A percentile compares a stretch with the other conserved stretches of the same genome.
phyloP scores from a whole-genome alignment of 805 yeast genomes.

The Yarrowia hollandica region DNA sequence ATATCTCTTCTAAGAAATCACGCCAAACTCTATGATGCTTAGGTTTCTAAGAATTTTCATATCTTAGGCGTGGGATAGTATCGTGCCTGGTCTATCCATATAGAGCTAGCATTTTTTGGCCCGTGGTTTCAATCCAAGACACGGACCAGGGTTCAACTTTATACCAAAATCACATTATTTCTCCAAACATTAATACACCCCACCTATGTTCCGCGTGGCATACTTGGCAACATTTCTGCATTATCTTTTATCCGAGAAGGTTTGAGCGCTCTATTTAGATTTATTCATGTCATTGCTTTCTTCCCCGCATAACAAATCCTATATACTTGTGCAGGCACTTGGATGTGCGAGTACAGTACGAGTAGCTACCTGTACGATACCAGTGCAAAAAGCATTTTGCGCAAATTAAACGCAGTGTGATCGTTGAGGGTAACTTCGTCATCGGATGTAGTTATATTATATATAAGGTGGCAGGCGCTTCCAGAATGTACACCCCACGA shows the following conservation, averaged over 20 bases:
- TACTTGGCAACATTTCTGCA: constrained; percentile 21
- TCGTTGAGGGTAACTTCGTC: too few species aligned
- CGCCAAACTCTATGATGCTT: background rate
- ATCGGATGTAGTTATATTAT: too few species aligned
- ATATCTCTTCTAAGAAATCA: background rate
- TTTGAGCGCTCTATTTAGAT: background rate
- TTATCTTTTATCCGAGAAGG: constrained; percentile 16
- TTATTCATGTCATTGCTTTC: constrained; percentile 13
- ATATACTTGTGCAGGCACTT: too few species aligned
- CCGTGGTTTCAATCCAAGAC: too few species aligned
- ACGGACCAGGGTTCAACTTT: too few species aligned
- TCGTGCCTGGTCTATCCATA: too few species aligned
- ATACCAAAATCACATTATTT: too few species aligned
- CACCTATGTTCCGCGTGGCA: background rate
- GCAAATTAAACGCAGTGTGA: background rate
- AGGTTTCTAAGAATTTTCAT: background rate
- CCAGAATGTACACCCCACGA: background rate
- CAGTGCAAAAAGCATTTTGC: constrained; percentile 1
- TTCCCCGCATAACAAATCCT: constrained; percentile 18
- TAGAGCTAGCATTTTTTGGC: too few species aligned
- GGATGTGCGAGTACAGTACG: too few species aligned
- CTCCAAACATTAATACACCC: background rate
- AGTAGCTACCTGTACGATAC: too few species aligned
- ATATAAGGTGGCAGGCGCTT: background rate
- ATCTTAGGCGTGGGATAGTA: constrained; percentile 1